These are phyloP conservation scores for Poronia punctata DNA, from an alignment of 495 filamentous ascomycete genomes.

Conservation along the genomic window DNA sequence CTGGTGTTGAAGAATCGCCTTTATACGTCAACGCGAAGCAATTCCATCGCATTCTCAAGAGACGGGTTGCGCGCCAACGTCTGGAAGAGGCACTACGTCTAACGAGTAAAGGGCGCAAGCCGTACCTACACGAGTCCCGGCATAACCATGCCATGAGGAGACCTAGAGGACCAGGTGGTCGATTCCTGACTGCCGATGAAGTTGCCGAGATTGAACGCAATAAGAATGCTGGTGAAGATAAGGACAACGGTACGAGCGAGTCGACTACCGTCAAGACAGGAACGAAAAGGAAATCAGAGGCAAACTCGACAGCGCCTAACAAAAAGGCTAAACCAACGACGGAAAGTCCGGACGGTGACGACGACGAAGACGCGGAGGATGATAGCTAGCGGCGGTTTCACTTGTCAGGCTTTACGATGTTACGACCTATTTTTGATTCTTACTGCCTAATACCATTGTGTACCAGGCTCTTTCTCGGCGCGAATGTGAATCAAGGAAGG, in stretches of 20 bases:
- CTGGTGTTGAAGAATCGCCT: slow-evolving; percentile 84
- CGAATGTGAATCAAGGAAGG: slow-evolving; percentile 27
- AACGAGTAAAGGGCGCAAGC: slow-evolving; percentile 92
- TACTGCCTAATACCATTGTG: slow-evolving; percentile 24
- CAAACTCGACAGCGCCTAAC: slow-evolving; percentile 36
- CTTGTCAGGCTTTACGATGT: slow-evolving; percentile 28
- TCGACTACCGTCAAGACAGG: slow-evolving; percentile 34
- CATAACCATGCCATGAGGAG: slow-evolving; percentile 98
- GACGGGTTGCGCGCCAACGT: slow-evolving; percentile 85
- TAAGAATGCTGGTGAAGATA: slow-evolving; percentile 33
- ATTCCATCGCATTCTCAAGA: slow-evolving; percentile 94
- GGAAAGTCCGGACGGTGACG: slow-evolving; percentile 42
- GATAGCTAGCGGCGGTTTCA: slow-evolving; percentile 29
- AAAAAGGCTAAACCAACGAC: slow-evolving; percentile 49
- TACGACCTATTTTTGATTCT: slow-evolving; percentile 26
- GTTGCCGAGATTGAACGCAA: slow-evolving; percentile 79
- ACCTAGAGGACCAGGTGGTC: slow-evolving; percentile 89
- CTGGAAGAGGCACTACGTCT: slow-evolving; percentile 85
- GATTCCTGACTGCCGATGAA: slow-evolving; percentile 97
- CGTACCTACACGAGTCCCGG: slow-evolving; percentile 96
- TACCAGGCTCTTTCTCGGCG: slow-evolving; percentile 19
- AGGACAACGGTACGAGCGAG: slow-evolving; percentile 25
- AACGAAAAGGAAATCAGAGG: slow-evolving; percentile 39
- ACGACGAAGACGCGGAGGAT: slow-evolving; percentile 44
- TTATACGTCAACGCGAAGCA: slow-evolving; percentile 98